Base-by-base conservation (phyloP, 2,329 filamentous ascomycete genomes). In the Ceratocystis huliohia region DNA sequence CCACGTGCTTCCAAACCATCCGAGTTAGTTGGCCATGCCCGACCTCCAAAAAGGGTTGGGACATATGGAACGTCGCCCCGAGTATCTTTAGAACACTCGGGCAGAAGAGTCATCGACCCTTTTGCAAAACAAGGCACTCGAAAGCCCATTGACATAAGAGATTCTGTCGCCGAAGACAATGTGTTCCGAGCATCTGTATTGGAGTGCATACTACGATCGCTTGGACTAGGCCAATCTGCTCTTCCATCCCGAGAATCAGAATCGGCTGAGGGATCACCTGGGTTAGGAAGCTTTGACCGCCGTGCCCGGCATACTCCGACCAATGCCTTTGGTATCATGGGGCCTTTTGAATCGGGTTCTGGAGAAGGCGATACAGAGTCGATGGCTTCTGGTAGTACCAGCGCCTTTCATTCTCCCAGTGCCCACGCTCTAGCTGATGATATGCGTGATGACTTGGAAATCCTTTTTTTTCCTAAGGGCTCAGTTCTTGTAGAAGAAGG, bases 401-500 rank as follows among this genome's bases (percentile, higher is more conserved):
- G 84, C 2, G 80, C 84, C 53, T 76, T 78, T 44, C 81, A 82
- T 2, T 82, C 84, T 0, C 84, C 85, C 0, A 89, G 86, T 70
- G 82, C 86, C 0, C 80, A 90, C 65, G 76, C 80, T 2, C 77
- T 93, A 4, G 83, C 85, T 3, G 85, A 91, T 67, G 93, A 97
- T 69, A 83, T 97, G 76, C 88, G 88, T 69, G 88, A 96, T 69
- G 94, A 99, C 65, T 84, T 97, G 2, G 94, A 99, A 73, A 96
- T 99, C 70, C 94, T 99, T 5, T 97, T 89, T 77, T 99, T 99
- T 70, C 93, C 92, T 0, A 90, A 97, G 74, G 92, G 89, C 1
- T 93, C 94, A 1, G 88, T 99, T 0, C 81, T 99, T 17, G 92
- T 99, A 0, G 94, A 99, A 73, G 92, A 97, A 76, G 93, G 94